These are phyloP conservation scores for Pseudoperonospora humuli DNA, from an alignment of 352 stramenopile species.

Conservation along the genomic window DNA sequence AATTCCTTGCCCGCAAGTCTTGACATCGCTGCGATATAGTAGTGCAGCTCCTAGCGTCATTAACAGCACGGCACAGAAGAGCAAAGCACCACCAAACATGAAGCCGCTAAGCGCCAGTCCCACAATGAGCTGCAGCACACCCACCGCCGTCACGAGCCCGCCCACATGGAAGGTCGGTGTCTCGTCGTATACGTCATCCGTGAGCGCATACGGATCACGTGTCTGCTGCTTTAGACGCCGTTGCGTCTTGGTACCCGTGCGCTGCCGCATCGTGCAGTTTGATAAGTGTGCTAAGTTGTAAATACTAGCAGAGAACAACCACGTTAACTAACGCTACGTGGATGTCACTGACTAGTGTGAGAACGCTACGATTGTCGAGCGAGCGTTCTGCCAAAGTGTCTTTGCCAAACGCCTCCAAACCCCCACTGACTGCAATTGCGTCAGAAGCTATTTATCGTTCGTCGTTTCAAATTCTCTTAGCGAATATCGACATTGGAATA, in stretches of 20 bases:
- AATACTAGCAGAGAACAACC: slow-evolving; percentile 17
- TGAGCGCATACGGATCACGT: slow-evolving; percentile 21
- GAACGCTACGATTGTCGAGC: slow-evolving; percentile 11
- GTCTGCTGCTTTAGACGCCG: slow-evolving; percentile 23
- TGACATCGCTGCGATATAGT: slow-evolving; percentile 10
- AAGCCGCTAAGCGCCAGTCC: slow-evolving; percentile 21
- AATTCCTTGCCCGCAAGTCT: slow-evolving; percentile 6
- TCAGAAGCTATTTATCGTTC: slow-evolving; percentile 18
- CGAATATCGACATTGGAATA: too few species aligned
- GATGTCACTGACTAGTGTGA: slow-evolving; percentile 20
- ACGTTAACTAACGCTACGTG: too few species aligned
- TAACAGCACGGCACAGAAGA: slow-evolving; percentile 31
- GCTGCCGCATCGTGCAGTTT: slow-evolving; percentile 19
- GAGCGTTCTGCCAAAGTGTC: slow-evolving; percentile 2
- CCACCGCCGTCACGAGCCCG: slow-evolving; percentile 28
- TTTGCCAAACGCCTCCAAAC: slow-evolving; percentile 13
- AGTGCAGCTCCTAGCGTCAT: slow-evolving; percentile 15
- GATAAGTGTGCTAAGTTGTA: neutral
- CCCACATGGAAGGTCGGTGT: slow-evolving; percentile 28
- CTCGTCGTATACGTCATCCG: slow-evolving; percentile 17
- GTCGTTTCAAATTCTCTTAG: slow-evolving; percentile 9
- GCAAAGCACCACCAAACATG: slow-evolving; percentile 30
- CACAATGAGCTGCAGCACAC: slow-evolving; percentile 26
- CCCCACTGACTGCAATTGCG: slow-evolving; percentile 16
- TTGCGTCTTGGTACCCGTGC: slow-evolving; percentile 29